Conservation (phyloP, 1,284 basidiomycete genomes). For the Fistulina hepatica region DNA sequence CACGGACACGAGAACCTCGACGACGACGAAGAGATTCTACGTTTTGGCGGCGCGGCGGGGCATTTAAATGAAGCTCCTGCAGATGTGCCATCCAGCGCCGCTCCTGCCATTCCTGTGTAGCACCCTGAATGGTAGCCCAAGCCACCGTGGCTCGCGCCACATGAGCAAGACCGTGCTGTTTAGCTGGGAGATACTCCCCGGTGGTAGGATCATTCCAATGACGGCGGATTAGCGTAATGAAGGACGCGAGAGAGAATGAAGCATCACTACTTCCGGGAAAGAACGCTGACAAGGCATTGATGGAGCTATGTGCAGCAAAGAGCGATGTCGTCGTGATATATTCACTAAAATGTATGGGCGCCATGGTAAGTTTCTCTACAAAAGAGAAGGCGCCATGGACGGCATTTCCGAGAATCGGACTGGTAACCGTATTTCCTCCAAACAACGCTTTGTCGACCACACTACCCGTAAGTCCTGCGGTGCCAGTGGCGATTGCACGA, state of each 20-base stretch:
- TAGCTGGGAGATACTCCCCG: constrained; percentile 44
- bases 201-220: constrained; percentile 55
- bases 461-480: constrained; percentile 39
- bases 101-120: constrained; percentile 70
- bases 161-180: constrained; percentile 50
- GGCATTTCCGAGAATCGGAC: constrained; percentile 44
- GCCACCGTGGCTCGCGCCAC: constrained; percentile 58
- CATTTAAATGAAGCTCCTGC: constrained; percentile 53
- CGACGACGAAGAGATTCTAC: constrained; percentile 14
- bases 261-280: constrained; percentile 69
- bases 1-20: constrained; percentile 46
- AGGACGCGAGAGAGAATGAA: constrained; percentile 67
- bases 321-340: constrained; percentile 67
- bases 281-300: constrained; percentile 59
- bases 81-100: constrained; percentile 52
- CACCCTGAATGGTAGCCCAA: constrained; percentile 67
- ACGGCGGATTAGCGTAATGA: constrained; percentile 57
- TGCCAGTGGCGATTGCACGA: constrained; percentile 46
- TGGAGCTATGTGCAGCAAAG: constrained; percentile 58
- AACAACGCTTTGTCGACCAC: constrained; percentile 55
- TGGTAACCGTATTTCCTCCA: constrained; percentile 45
- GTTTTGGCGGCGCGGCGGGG: constrained; percentile 24
- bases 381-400: constrained; percentile 50
- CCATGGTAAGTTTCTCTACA: constrained; percentile 59
- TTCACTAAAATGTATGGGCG: constrained; percentile 62